Conservation (phyloP, 2,329 filamentous ascomycete species). For the Aspergillus persii region DNA sequence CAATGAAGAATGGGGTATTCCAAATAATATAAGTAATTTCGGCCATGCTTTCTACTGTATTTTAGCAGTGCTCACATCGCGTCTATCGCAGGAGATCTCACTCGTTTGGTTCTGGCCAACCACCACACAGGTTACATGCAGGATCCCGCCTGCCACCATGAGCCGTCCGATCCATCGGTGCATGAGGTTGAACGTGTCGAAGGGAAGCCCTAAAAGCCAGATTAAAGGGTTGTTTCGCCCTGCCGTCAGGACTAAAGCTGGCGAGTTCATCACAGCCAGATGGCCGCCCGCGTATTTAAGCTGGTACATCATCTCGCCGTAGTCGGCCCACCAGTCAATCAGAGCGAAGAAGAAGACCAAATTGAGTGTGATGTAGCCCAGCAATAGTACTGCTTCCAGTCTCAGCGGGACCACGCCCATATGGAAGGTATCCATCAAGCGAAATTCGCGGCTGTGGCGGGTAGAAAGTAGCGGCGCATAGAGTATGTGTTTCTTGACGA, state of each 20-base stretch:
- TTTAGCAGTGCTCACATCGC: neutral
- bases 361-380: conserved; percentile 66
- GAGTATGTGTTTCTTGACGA: conserved; percentile 41
- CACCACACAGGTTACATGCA: conserved; percentile 56
- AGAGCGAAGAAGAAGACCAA: conserved; percentile 62
- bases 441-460: conserved; percentile 70
- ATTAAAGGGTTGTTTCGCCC: conserved; percentile 91
- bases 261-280: conserved; percentile 79
- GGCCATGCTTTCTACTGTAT: conserved; percentile 51
- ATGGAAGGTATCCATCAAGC: conserved; percentile 61
- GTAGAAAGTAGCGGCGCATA: conserved; percentile 67
- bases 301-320: conserved; percentile 31
- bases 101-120: conserved; percentile 19
- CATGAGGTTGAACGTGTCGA: conserved; percentile 89
- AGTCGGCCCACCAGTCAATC: conserved; percentile 33
- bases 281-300: conserved; percentile 80
- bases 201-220: conserved; percentile 72
- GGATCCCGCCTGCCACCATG: conserved; percentile 63
- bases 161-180: conserved; percentile 79
- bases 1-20: conserved; percentile 29
- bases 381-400: conserved; percentile 67
- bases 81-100: conserved; percentile 11
- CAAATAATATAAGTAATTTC: conserved; percentile 26
- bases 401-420: conserved; percentile 72
- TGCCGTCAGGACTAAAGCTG: conserved; percentile 81